A percentile compares a stretch with the other conserved stretches of the same genome.
Conservation (phyloP, 2,329 filamentous ascomycete genomes). For the Verticillium zaregamsianum region DNA sequence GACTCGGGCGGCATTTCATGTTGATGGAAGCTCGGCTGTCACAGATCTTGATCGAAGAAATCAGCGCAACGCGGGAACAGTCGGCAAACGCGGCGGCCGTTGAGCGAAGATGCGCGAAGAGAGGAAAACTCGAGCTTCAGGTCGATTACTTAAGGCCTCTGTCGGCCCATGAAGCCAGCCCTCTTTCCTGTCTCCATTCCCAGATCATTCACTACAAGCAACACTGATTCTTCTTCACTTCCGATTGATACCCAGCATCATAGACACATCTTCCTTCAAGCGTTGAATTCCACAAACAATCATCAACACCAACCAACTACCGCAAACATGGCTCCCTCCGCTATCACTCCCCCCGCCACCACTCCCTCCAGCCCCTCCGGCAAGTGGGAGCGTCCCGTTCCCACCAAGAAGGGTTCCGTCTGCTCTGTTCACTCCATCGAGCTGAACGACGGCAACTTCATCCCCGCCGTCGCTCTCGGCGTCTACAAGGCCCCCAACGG, state of each 20-base stretch:
- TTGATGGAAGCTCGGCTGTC: neutral
- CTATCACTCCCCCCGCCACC: conserved; percentile 25
- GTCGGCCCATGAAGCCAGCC: neutral
- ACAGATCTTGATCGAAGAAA: neutral
- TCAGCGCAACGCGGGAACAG: neutral
- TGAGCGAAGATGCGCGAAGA: neutral
- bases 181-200: neutral
- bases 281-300: neutral
- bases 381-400: conserved; percentile 3
- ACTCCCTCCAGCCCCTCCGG: conserved; percentile 21
- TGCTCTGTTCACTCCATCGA: conserved; percentile 18
- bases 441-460: conserved; percentile 29
- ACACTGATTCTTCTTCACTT: neutral
- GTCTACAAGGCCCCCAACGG: conserved; percentile 43
- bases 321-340: conserved; percentile 27
- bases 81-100: neutral
- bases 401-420: conserved; percentile 1
- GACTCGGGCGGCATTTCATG: conserved; percentile 1
- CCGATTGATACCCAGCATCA: neutral
- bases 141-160: neutral
- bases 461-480: conserved; percentile 39
- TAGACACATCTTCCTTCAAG: neutral
- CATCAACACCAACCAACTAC: neutral
- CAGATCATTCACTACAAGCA: neutral
- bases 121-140: neutral